Conservation (phyloP, 192 early-diverging fungal genomes). For the Podila minutissima region DNA sequence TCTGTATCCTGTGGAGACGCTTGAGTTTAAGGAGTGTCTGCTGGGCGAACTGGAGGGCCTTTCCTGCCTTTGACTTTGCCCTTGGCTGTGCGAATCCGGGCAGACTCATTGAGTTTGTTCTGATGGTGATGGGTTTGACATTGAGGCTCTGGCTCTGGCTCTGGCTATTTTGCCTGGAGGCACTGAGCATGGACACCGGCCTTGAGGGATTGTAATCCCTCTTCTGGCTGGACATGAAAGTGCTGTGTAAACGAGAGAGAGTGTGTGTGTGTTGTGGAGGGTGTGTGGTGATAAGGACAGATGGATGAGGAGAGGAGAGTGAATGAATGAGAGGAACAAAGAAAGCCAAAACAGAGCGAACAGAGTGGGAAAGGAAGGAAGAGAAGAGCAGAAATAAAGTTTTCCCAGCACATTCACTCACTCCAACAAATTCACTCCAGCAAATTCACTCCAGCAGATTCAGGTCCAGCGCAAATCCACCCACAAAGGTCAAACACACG, state of each 20-base stretch:
- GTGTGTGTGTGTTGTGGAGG: not conserved
- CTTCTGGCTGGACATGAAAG: not conserved
- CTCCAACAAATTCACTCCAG: too few species aligned
- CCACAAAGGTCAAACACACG: too few species aligned
- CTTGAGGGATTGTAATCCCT: not conserved
- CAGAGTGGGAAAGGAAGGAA: not conserved
- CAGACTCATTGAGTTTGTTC: slow-evolving; percentile 28
- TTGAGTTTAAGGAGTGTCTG: slow-evolving; percentile 21
- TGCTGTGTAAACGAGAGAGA: not conserved
- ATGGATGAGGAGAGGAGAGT: not conserved
- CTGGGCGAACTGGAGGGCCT: slow-evolving; percentile 14
- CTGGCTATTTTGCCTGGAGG: not conserved
- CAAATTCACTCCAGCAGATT: too few species aligned
- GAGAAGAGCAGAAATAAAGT: not conserved
- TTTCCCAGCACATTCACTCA: too few species aligned
- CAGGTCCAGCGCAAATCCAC: too few species aligned
- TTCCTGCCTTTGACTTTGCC: slow-evolving; percentile 5
- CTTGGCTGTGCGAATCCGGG: slow-evolving; percentile 30
- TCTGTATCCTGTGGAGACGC: slow-evolving; percentile 38
- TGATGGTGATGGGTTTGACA: slow-evolving; percentile 49
- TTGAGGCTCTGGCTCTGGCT: slow-evolving; percentile 12
- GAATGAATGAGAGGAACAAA: not conserved
- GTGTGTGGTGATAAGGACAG: not conserved
- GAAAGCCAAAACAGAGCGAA: not conserved
- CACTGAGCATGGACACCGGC: not conserved